phyloP scores from a whole-genome alignment of 768 basidiomycete genomes.

The Pleurotus tuber-regium region DNA sequence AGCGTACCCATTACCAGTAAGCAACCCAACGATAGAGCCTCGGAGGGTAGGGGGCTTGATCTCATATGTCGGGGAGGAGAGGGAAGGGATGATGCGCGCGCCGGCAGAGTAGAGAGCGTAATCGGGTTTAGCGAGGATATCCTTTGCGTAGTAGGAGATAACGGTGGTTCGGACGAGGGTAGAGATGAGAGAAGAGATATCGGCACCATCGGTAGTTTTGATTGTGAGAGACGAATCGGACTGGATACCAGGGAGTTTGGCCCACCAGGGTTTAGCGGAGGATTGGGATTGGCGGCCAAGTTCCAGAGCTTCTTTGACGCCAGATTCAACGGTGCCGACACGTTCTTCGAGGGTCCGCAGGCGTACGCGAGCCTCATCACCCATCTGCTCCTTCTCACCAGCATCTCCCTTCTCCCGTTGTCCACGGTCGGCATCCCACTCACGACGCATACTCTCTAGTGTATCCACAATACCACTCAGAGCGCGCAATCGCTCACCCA shows the following conservation, averaged over 20 bases:
- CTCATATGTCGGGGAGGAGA: slow-evolving; percentile 81
- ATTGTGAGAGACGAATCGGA: slow-evolving; percentile 51
- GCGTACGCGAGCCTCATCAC: slow-evolving; percentile 57
- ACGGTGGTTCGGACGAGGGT: slow-evolving; percentile 79
- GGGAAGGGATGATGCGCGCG: slow-evolving; percentile 72
- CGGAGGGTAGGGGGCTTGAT: slow-evolving; percentile 51
- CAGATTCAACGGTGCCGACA: slow-evolving; percentile 57
- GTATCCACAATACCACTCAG: neutral
- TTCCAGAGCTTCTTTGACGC: slow-evolving; percentile 72
- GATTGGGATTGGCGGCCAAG: slow-evolving; percentile 42
- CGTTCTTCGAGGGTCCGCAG: slow-evolving; percentile 61
- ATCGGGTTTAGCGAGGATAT: slow-evolving; percentile 78
- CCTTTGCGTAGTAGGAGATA: slow-evolving; percentile 62
- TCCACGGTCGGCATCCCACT: neutral
- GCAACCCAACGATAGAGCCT: slow-evolving; percentile 46
- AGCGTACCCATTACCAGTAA: slow-evolving; percentile 61
- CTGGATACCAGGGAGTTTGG: slow-evolving; percentile 48
- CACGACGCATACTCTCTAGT: slow-evolving; percentile 1
- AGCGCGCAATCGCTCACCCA: neutral
- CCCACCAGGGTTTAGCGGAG: slow-evolving; percentile 67
- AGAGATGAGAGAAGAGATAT: slow-evolving; percentile 63
- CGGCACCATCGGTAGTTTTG: slow-evolving; percentile 75
- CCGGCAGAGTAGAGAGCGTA: slow-evolving; percentile 85
- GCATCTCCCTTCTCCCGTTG: neutral
- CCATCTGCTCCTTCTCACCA: slow-evolving; percentile 26